Evolutionary conservation across 306 rosid species (phyloP), one percentile per base, ranked within the genome.

Genomic region (Quercus mongolica): DNA sequence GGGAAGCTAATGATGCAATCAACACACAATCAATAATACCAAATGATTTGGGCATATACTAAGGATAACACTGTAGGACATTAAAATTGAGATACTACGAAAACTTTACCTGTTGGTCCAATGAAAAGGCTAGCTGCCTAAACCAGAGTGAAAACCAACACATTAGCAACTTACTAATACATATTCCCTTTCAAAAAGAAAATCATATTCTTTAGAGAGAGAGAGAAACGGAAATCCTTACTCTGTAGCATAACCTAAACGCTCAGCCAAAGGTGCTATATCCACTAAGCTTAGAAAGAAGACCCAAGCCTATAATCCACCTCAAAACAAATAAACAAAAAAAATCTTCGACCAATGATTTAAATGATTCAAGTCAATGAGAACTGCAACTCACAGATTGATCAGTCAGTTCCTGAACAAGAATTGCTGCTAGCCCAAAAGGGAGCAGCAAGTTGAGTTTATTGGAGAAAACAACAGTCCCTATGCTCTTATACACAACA

Each of bases 181-280:
- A 73, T 63, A 68, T 71, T n/a, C 11, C 35, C 56, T 21, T 38
- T 38, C 41, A 38, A 38, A 7, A 6, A 35, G 30, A 2, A 2
- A 26, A 7, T 38, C 46, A 7, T 38, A 2, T 38, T 38, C 46
- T 2, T 38, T 38, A 28, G 19, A 20, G 15, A 13, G 55, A 21
- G 61, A 78, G 73, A 31, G 30, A 26, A 69, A 69, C 33, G 52
- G 30, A 79, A 72, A 79, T 78, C 58, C 89, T 83, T 89, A 94
- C 98, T 94, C 98, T 28, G 98, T 94, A 51, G 97, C 94, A 87
- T 87, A 93, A 67, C 96, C 97, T 81, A 93, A 85, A 63, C 96
- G 97, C 91, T 93, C 97, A 1, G 96, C 97, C 69, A 91, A 75
- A 80, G 97, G 97, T 71, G 87, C 83, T 83, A 89, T 88, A 31